These are phyloP conservation scores for Cyberlindnera americana DNA, from an alignment of 805 yeast species.

Conservation along the genomic window DNA sequence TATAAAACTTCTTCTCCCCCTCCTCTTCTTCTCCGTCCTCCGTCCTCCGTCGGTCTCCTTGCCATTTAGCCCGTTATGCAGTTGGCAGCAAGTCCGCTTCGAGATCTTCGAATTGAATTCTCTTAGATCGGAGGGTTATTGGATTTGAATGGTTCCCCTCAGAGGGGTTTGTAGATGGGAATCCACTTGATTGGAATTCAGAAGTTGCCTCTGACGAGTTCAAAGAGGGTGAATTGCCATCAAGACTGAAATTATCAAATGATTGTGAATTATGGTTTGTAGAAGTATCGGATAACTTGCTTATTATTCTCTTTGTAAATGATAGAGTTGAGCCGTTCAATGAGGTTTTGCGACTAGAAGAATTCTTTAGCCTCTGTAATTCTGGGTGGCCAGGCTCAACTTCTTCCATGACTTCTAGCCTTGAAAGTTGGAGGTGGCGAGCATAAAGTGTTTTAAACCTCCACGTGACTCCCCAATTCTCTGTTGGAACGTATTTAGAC, in stretches of 20 bases:
- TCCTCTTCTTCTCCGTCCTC: no score
- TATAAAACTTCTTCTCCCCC: no score
- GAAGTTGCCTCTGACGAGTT: conserved; percentile 1
- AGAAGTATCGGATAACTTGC: not conserved
- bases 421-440: conserved; percentile 16
- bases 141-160: not conserved
- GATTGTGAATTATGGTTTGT: not conserved
- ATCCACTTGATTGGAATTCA: not conserved
- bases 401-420: conserved; percentile 14
- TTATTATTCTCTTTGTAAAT: not conserved
- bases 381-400: conserved; percentile 14
- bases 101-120: conserved; percentile 3
- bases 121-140: conserved; percentile 8
- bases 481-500: conserved; percentile 5
- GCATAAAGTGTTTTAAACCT: conserved; percentile 20
- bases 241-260: conserved; percentile 1
- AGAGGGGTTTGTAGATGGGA: not conserved
- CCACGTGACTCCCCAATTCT: conserved; percentile 21
- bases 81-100: conserved; percentile 9
- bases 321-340: not conserved
- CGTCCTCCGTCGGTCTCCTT: no score
- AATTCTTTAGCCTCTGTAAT: conserved; percentile 2
- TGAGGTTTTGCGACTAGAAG: conserved; percentile 1
- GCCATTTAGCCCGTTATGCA: conserved; percentile 6
- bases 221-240: not conserved